Evolutionary conservation across 129 eudicot species (phyloP), one percentile per base, ranked within the genome.

Genomic region (Artemisia tridentata): DNA sequence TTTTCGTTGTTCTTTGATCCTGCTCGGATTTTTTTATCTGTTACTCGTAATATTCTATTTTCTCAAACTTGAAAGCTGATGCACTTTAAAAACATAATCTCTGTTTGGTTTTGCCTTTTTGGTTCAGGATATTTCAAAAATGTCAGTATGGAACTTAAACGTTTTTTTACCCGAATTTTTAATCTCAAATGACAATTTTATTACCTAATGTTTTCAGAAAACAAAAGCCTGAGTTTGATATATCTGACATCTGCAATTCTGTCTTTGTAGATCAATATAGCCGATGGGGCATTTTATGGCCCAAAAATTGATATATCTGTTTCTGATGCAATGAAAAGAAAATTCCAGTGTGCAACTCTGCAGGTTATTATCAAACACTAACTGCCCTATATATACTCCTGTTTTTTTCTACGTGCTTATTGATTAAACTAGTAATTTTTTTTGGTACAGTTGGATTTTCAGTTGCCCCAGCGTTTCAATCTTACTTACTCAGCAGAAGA

Each of bases 271-370:
- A 83, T 95, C 66, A 90, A 95, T 80, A 95, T 90, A 81, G 97
- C 86, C 2, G 96, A 95, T 80, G 99, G 99, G 25, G 99, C 99
- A 68, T 95, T 95, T 83, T 95, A 95, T 53, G 99, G 99, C 63
- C 99, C 99, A 47, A 95, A 95, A 79, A 95, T 95, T 58, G 97
- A 93, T 75, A 89, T 93, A 52, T 89, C 92, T 63, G 98, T 93
- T 67, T 87, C 95, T 23, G 98, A 93, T 82, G 97, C 98, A 51
- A 83, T 93, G 96, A 85, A 74, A 72, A 87, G 98, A 64, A 93
- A 95, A 67, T 95, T 95, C 69, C 99, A 95, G 76, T 86, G 93
- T 78, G 99, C 99, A 16, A 95, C 99, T 3, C 80, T 95, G 61
- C 98, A 93, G 98, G 96, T 93, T 54, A 16, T 75, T 72, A 0